These are phyloP conservation scores for Aureobasidium sp. DNA, from an alignment of 2,329 filamentous ascomycete genomes.

Conservation along the genomic window DNA sequence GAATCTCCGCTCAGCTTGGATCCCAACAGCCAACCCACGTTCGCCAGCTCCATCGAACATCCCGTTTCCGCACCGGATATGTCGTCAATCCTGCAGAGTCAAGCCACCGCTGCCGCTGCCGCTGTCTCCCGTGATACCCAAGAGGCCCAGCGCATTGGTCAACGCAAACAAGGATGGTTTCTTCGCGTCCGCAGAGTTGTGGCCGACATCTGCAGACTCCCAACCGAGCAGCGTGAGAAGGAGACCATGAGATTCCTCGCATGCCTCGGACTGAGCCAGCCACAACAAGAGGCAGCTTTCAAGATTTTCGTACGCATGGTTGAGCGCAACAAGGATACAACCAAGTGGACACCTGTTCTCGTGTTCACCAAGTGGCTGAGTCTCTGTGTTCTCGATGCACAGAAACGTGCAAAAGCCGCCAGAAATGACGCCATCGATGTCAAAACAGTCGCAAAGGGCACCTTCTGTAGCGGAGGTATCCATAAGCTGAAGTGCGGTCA, in stretches of 20 bases:
- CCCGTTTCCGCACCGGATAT: too few relatives aligned
- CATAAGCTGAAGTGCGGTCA: conserved; percentile 9
- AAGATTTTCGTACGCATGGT: background rate
- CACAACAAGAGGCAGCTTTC: background rate
- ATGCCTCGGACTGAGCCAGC: background rate
- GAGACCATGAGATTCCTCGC: background rate
- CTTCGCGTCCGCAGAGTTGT: background rate
- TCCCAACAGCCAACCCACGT: too few relatives aligned
- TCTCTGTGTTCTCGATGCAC: background rate
- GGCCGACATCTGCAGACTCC: background rate
- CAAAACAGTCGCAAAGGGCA: background rate
- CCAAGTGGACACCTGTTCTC: background rate
- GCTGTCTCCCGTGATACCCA: too few relatives aligned
- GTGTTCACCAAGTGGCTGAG: background rate
- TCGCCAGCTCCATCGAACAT: too few relatives aligned
- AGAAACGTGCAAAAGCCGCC: background rate
- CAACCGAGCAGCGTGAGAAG: background rate
- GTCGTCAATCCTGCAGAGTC: too few relatives aligned
- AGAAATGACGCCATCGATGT: background rate
- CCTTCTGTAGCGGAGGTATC: background rate
- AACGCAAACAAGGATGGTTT: background rate
- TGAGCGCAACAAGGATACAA: background rate
- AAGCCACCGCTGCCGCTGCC: too few relatives aligned
- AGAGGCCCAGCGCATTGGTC: too few relatives aligned
- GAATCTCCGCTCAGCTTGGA: too few relatives aligned